Conservation (phyloP, 179 eudicot species). For the Gypsophila paniculata region DNA sequence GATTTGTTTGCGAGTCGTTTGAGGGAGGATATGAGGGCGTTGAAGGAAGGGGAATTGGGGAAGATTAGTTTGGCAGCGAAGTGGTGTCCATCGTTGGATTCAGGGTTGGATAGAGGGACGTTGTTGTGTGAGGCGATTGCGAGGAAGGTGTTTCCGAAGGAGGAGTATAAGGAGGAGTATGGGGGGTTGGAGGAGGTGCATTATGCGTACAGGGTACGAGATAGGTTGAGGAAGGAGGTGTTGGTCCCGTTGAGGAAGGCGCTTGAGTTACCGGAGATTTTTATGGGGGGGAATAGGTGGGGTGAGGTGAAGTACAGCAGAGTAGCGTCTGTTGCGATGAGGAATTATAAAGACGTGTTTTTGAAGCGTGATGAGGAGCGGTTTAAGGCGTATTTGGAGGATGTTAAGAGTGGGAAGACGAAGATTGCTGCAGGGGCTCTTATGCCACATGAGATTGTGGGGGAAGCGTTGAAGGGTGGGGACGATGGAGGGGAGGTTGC, state of each 20-base stretch:
- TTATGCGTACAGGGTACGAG: slow-evolving; percentile 36
- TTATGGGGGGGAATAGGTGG: slow-evolving; percentile 43
- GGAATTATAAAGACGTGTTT: slow-evolving; percentile 31
- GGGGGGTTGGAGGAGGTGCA: slow-evolving; percentile 35
- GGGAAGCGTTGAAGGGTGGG: slow-evolving; percentile 20
- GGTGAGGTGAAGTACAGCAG: slow-evolving; percentile 34
- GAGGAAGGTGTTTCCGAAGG: slow-evolving; percentile 36
- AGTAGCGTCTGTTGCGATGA: slow-evolving; percentile 62
- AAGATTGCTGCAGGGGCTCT: slow-evolving; percentile 54
- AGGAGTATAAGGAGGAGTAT: slow-evolving; percentile 26
- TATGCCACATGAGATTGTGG: slow-evolving; percentile 50
- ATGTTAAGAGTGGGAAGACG: slow-evolving; percentile 37
- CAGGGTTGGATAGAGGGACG: slow-evolving; percentile 33
- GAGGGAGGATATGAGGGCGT: slow-evolving; percentile 28
- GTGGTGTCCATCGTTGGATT: slow-evolving; percentile 54
- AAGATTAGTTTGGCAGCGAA: slow-evolving; percentile 45
- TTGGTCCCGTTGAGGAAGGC: slow-evolving; percentile 43
- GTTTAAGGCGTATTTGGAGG: slow-evolving; percentile 32
- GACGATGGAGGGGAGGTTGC: slow-evolving; percentile 35
- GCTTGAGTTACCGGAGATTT: slow-evolving; percentile 51
- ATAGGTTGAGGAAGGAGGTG: slow-evolving; percentile 50
- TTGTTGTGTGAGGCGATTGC: slow-evolving; percentile 46
- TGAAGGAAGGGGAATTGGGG: slow-evolving; percentile 22
- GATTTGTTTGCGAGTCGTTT: slow-evolving; percentile 36
- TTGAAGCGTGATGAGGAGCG: slow-evolving; percentile 35